These are phyloP conservation scores for Alternaria sp. DNA, from an alignment of 2,329 filamentous ascomycete genomes.

Conservation along the genomic window DNA sequence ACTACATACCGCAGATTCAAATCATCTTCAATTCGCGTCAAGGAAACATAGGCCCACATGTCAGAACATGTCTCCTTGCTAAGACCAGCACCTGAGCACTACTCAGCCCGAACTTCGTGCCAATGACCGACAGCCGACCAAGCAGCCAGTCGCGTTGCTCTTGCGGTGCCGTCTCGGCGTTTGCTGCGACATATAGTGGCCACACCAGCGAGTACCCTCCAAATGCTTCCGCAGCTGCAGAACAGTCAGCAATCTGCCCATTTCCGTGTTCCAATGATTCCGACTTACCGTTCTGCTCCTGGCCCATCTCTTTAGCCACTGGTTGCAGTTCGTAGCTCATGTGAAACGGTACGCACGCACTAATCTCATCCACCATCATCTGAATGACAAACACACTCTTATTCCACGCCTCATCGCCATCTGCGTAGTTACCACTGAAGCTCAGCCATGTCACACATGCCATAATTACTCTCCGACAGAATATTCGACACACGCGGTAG, in stretches of 20 bases:
- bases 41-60: conserved; percentile 50
- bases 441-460: conserved; percentile 46
- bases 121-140: conserved; percentile 49
- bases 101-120: conserved; percentile 49
- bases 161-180: conserved; percentile 49
- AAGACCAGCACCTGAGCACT: conserved; percentile 49
- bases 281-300: conserved; percentile 48
- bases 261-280: background rate
- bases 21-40: conserved; percentile 11
- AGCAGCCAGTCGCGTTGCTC: conserved; percentile 51
- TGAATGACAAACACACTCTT: conserved; percentile 44
- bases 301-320: conserved; percentile 44
- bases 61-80: conserved; percentile 48
- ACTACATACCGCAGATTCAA: background rate
- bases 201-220: conserved; percentile 54
- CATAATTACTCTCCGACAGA: conserved; percentile 52
- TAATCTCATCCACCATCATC: conserved; percentile 52
- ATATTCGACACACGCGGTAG: conserved; percentile 53
- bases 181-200: conserved; percentile 53
- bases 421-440: conserved; percentile 19
- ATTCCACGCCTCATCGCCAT: conserved; percentile 27
- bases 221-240: conserved; percentile 49
- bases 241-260: conserved; percentile 20
- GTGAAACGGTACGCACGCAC: conserved; percentile 52
- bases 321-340: conserved; percentile 51